Conservation (phyloP, 2,329 filamentous ascomycete genomes). For the Mycosphaerella arachidis region DNA sequence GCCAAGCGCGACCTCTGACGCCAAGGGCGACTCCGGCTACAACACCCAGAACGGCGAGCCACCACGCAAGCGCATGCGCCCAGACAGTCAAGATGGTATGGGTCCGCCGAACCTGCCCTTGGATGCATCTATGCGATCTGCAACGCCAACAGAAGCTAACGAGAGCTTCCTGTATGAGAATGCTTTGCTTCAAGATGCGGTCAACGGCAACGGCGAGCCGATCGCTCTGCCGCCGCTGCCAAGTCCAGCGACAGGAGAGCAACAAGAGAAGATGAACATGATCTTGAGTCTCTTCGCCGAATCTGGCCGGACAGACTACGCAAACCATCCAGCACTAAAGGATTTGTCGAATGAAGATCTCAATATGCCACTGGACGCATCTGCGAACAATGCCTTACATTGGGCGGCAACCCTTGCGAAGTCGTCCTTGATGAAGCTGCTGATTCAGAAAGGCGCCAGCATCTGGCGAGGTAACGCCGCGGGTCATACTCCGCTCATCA, state of each 20-base stretch:
- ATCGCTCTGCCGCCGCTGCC: conserved; percentile 62
- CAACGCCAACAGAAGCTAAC: conserved; percentile 72
- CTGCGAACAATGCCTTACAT: conserved; percentile 84
- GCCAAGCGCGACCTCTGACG: conserved; percentile 58
- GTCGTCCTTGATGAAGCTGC: conserved; percentile 71
- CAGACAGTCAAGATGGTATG: conserved; percentile 35
- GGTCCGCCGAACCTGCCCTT: conserved; percentile 35
- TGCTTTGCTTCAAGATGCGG: conserved; percentile 27
- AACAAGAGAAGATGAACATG: conserved; percentile 74
- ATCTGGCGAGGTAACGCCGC: conserved; percentile 83
- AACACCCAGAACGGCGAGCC: conserved; percentile 65
- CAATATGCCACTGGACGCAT: conserved; percentile 86
- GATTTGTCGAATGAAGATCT: conserved; percentile 74
- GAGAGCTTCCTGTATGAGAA: conserved; percentile 69
- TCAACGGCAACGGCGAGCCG: conserved; percentile 50
- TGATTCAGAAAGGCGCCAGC: conserved; percentile 80
- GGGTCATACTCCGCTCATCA: conserved; percentile 89
- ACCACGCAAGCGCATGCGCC: conserved; percentile 69
- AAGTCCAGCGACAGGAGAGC: conserved; percentile 55
- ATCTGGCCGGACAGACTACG: conserved; percentile 62
- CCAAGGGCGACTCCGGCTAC: conserved; percentile 60
- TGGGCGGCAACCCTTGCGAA: conserved; percentile 94
- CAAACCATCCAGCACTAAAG: conserved; percentile 71
- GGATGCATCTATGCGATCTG: conserved; percentile 56
- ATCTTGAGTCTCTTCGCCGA: conserved; percentile 69